Evolutionary conservation across 1,284 basidiomycete species (phyloP).

Genomic region (Ustilago esculenta): DNA sequence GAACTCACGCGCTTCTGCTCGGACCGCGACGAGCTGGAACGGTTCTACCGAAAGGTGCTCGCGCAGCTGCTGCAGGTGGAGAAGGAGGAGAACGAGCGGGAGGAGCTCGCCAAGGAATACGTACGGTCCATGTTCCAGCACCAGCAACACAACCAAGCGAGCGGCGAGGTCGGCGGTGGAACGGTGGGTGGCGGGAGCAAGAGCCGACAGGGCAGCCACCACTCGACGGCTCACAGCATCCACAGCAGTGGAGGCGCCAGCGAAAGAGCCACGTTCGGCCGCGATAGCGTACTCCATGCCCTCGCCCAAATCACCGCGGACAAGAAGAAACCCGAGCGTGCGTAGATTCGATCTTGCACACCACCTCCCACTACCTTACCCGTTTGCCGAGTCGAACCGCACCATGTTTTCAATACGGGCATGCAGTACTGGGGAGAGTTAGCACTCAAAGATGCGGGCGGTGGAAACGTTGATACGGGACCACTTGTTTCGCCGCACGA

Average conservation of each 20-base stretch:
- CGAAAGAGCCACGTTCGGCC: no score
- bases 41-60: slow-evolving; percentile 53
- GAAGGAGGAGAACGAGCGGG: slow-evolving; percentile 21
- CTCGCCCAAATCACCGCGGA: no score
- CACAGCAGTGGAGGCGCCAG: slow-evolving; percentile 1
- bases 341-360: no score
- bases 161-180: neutral
- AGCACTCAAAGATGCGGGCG: slow-evolving; percentile 57
- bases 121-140: slow-evolving; percentile 11
- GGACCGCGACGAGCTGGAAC: slow-evolving; percentile 42
- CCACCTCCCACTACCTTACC: no score
- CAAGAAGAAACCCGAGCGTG: no score
- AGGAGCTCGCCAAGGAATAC: slow-evolving; percentile 16
- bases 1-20: slow-evolving; percentile 56
- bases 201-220: slow-evolving; percentile 17
- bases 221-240: neutral
- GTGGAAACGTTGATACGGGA: slow-evolving; percentile 55
- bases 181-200: neutral
- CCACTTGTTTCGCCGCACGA: slow-evolving; percentile 41
- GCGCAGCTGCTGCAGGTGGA: slow-evolving; percentile 39
- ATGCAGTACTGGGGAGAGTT: neutral
- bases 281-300: no score
- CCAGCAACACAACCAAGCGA: neutral
- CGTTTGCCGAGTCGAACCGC: no score
- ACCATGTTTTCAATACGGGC: no score